phyloP scores from a whole-genome alignment of 2,329 filamentous ascomycete genomes.

The Remersonia thermophila region DNA sequence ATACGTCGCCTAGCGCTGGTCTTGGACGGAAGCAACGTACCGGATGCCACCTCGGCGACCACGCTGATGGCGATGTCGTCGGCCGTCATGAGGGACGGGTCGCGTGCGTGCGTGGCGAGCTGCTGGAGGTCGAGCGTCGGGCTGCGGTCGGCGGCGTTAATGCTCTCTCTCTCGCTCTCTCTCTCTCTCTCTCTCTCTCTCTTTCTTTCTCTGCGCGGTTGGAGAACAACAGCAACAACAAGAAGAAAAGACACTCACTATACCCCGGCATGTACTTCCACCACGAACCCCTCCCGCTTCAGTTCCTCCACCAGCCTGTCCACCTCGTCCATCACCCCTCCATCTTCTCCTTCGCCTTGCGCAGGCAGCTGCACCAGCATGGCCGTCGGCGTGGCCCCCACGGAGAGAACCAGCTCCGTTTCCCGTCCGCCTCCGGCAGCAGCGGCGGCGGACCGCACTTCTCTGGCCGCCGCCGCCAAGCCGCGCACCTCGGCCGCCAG shows the following conservation, averaged over 20 bases:
- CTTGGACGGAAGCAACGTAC: conserved; percentile 3
- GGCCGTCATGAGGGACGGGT: conserved; percentile 31
- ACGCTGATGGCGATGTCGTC: conserved; percentile 54
- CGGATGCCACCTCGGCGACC: conserved; percentile 49
- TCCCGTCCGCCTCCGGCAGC: conserved; percentile 20
- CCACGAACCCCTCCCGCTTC: conserved; percentile 18
- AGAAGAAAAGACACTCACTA: conserved; percentile 11
- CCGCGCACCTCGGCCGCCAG: conserved; percentile 48
- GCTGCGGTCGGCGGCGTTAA: too few relatives aligned
- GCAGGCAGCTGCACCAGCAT: conserved; percentile 47
- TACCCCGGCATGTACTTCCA: conserved; percentile 18
- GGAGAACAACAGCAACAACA: background rate
- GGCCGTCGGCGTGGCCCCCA: conserved; percentile 67
- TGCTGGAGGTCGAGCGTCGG: conserved; percentile 69
- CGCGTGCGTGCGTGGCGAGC: conserved; percentile 53
- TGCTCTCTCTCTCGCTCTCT: too few relatives aligned
- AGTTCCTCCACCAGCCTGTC: conserved; percentile 25
- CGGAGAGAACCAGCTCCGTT: conserved; percentile 42
- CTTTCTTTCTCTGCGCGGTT: too few relatives aligned
- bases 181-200: too few relatives aligned
- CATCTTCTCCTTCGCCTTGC: conserved; percentile 16
- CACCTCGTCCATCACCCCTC: conserved; percentile 8
- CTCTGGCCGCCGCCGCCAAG: conserved; percentile 33
- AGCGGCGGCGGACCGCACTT: too few relatives aligned
- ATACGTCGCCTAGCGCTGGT: too few relatives aligned